Conservation (phyloP, 2,329 filamentous ascomycete genomes). For the Stagonosporopsis rhizophila region DNA sequence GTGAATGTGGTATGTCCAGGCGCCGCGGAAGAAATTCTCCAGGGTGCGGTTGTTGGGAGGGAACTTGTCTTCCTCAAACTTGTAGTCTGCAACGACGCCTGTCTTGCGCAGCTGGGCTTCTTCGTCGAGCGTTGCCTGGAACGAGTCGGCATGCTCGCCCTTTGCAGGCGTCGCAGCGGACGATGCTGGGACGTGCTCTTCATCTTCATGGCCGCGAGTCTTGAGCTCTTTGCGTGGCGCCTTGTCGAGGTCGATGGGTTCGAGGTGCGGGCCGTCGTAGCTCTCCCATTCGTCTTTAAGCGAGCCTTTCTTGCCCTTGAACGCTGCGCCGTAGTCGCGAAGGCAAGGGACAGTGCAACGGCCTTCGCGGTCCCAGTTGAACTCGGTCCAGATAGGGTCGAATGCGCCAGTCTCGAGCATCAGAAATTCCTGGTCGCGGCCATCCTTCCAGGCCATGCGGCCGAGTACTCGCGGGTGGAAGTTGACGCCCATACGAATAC, state of each 20-base stretch:
- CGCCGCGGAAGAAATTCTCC: conserved; percentile 63
- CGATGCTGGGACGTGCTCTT: conserved; percentile 37
- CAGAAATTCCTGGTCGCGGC: conserved; percentile 60
- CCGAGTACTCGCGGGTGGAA: conserved; percentile 64
- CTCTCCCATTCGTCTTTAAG: conserved; percentile 62
- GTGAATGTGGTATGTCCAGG: conserved; percentile 65
- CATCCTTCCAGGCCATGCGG: conserved; percentile 64
- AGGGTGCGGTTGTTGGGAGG: conserved; percentile 64
- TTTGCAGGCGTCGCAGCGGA: conserved; percentile 36
- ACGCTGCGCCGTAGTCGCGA: conserved; percentile 61
- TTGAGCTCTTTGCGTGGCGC: conserved; percentile 39
- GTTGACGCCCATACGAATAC: conserved; percentile 65
- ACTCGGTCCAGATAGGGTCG: conserved; percentile 65
- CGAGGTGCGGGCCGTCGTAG: conserved; percentile 56
- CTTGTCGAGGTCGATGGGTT: conserved; percentile 42
- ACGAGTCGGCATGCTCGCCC: conserved; percentile 44
- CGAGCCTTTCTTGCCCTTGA: conserved; percentile 57
- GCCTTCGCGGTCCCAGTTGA: conserved; percentile 61
- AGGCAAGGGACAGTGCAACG: conserved; percentile 63
- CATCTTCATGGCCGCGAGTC: conserved; percentile 31
- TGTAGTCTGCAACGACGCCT: conserved; percentile 55
- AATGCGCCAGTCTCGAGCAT: conserved; percentile 66
- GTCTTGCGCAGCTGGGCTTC: conserved; percentile 50
- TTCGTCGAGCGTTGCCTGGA: conserved; percentile 51
- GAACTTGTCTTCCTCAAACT: conserved; percentile 59